Base-by-base conservation (phyloP, 164 flowering plant species). In the Chimonanthus praecox region DNA sequence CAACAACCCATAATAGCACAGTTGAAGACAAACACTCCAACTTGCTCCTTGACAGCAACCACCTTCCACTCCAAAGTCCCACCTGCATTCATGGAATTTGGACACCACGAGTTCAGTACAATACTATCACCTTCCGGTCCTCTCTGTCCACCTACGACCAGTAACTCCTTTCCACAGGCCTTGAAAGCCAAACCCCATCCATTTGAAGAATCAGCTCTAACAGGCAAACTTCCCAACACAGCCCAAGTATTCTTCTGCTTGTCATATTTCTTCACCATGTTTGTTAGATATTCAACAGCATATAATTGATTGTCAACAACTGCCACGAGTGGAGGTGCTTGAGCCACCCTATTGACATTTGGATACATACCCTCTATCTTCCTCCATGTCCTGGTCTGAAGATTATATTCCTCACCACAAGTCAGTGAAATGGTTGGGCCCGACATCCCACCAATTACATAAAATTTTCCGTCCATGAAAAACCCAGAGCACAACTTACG, bases 181-280 rank as follows among this genome's bases (percentile, higher is more conserved):
- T 78, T 82, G 70, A 84, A 80, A 3, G 86, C 84, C 48, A 84
- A 46, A 9, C 86, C 86, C 86, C 86, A 84, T 64, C 86, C 86
- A 72, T 78, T 80, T 50, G 77, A 61, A 1, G 84, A 82, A 47
- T 75, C 81, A 0, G 82, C 84, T 47, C 83, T 71, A 44, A 78
- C 83, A 7, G 84, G 86, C 71, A 82, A 69, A 69, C 80, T 82
- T 11, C 77, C 80, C 72, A 82, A 72, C n/a, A 76, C 70, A 66
- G n/a, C 49, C 86, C 84, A 84, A 16, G 64, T 45, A 21, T 80
- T 82, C 21, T 72, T 77, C 5, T 3, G 51, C 79, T 84, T 84
- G 49, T 84, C 74, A 76, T 84, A 84, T 58, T 80, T 84, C 70
- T 78, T 76, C 47, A 84, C 77, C 74, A 74, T 80, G 64, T 75